Base-by-base conservation (phyloP, 2,329 filamentous ascomycete species). In the Calonectria multiphialidica region DNA sequence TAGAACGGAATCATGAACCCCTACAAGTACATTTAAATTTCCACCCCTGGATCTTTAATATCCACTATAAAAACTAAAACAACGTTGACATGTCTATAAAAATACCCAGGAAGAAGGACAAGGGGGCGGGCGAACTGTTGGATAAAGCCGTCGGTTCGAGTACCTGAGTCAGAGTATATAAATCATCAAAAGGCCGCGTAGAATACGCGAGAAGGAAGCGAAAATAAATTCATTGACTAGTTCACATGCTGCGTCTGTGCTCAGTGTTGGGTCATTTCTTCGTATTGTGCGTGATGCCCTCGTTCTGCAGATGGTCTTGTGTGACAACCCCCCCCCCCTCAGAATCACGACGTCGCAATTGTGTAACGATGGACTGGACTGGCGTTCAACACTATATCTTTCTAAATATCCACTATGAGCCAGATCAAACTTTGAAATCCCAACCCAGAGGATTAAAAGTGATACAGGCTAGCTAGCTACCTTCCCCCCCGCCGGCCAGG, bases 1-100 rank as follows among this genome's bases (percentile, higher is more conserved):
- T 79, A 98, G 95, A 98, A 98, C 78, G 96, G 95, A 59, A 98
- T 98, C 84, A 97, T 98, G 95, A 98, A 98, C 86, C 96, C 96
- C 0, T 98, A 98, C 88, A 98, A 98, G 86, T 98, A 98, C 83
- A 93, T 98, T 76, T 93, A 69, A 40, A 45, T 75, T 72, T 73
- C 64, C 57, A 70, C 47, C 61, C n/a, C 3, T 67, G 55, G 44
- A 49, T 37, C 45, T 67, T 61, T 21, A 44, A 53, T 47, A n/a
- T 42, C 12, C 23, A 50, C 18, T 13, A 37, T 45, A 59, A 61
- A 42, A 45, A 23, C 18, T n/a, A n/a, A n/a, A 33, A 50, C 18
- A 55, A 47, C 64, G 40, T 49, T 64, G 55, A n/a, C 18, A 63
- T 57, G 57, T 57, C 37, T 61, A 61, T 65, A 50, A 40, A 40